Evolutionary conservation across 371 early-diverging fungal species (phyloP), one percentile per base, ranked within the genome.

Genomic region (Mucor velutinosus): DNA sequence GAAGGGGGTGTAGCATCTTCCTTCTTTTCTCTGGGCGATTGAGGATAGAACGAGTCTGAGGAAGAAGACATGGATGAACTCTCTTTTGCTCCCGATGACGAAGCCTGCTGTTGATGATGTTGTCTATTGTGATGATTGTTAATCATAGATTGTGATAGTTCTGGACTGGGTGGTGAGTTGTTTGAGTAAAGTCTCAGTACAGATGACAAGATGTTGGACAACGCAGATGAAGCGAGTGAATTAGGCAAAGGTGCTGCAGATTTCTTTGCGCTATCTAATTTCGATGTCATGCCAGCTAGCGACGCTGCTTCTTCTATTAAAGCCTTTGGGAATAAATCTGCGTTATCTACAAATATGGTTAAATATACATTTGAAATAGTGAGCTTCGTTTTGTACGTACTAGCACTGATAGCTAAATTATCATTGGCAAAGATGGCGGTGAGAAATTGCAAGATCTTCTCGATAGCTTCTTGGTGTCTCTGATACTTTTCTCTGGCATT

Each of bases 401-500:
- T 63, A 63, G 66, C 69, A 43, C 37, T 62, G 27, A 69, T 57
- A 3, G 67, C 65, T 17, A 67, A 47, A 49, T 63, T 56, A n/a
- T 64, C 62, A 64, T 61, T 74, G 1, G 75, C 65, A 59, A 79
- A 93, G 32, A 94, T 84, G 1, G 89, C 82, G 0, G 93, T 92
- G 67, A 94, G 69, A 71, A 94, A 94, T 25, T 88, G 81, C 53
- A 93, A 60, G 25, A 94, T 92, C 77, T 94, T 96, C 81, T 96
- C 93, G 55, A 97, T 95, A 1, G 92, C 94, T 5, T 90, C 90
- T 76, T 97, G 95, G 73, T 97, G 97, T 49, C 87, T 78, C 53
- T 90, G 87, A 75, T 94, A 88, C 27, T 92, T 85, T 49, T 93
- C 92, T 37, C 93, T 86, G 5, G 92, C 83, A 10, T 81, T 77